Conservation (phyloP, 2,329 filamentous ascomycete species). For the Zalaria sp. region DNA sequence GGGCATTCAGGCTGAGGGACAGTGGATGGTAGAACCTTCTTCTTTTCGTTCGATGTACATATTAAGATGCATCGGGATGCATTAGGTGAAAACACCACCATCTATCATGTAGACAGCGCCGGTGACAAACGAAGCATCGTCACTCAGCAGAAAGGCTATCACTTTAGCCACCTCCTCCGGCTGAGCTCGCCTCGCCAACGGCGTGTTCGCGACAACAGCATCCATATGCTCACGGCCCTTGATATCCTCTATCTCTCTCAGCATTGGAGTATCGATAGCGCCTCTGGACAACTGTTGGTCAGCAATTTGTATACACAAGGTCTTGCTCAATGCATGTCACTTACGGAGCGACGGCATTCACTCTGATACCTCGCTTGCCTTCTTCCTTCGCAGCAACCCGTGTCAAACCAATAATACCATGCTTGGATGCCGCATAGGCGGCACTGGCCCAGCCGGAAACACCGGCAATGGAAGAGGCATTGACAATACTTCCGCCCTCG, state of each 20-base stretch:
- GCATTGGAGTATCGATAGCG: conserved; percentile 21
- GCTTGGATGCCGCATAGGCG: neutral
- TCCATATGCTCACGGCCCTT: neutral
- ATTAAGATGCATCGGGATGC: too few relatives aligned
- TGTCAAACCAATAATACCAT: neutral
- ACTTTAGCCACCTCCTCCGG: conserved; percentile 27
- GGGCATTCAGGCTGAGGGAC: too few relatives aligned
- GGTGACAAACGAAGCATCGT: conserved; percentile 32
- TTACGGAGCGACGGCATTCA: neutral
- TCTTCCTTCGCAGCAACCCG: neutral
- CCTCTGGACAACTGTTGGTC: too few relatives aligned
- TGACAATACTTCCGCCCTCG: conserved; percentile 44
- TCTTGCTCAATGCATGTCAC: too few relatives aligned
- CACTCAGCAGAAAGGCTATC: conserved; percentile 33
- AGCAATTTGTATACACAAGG: too few relatives aligned
- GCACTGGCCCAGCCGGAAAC: neutral
- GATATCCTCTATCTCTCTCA: conserved; percentile 1
- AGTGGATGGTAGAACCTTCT: too few relatives aligned
- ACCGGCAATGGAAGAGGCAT: conserved; percentile 19
- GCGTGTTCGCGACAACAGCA: conserved; percentile 1
- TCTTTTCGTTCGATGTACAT: too few relatives aligned
- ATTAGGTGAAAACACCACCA: too few relatives aligned
- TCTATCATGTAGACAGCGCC: conserved; percentile 18
- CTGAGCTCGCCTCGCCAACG: conserved; percentile 8
- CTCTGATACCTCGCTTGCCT: neutral